phyloP scores from a whole-genome alignment of 257 asterid species.

The Plantago ovata region DNA sequence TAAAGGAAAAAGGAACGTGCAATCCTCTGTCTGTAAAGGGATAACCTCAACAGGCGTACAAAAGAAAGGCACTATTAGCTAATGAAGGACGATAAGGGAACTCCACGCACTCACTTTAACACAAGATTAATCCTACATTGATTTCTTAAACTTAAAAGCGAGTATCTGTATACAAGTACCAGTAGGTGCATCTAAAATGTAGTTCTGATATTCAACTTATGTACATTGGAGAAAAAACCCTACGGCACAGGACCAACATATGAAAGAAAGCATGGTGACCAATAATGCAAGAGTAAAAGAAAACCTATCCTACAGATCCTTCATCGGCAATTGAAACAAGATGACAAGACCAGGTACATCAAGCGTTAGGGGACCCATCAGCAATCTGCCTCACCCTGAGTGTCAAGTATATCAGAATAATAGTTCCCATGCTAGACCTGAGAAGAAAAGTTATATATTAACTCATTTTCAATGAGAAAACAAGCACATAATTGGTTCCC shows the following conservation, averaged over 20 bases:
- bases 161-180: conserved; percentile 21
- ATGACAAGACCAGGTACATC: conserved; percentile 20
- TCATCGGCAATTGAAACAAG: conserved; percentile 16
- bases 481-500: no score
- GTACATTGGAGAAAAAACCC: conserved; percentile 31
- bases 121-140: conserved; percentile 3
- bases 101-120: no score
- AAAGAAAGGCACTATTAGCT: no score
- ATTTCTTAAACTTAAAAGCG: conserved; percentile 2
- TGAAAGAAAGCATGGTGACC: conserved; percentile 8
- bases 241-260: conserved; percentile 12
- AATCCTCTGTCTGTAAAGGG: no score
- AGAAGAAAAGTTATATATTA: conserved; percentile 7
- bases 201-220: conserved; percentile 27
- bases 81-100: no score
- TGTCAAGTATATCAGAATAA: conserved; percentile 82
- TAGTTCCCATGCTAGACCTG: conserved; percentile 92
- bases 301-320: conserved; percentile 18
- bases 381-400: conserved; percentile 66
- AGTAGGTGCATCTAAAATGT: conserved; percentile 4
- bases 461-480: no score
- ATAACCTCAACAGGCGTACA: no score
- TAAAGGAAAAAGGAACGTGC: neutral
- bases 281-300: conserved; percentile 5
- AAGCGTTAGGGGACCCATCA: conserved; percentile 47